Evolutionary conservation across 1,139 yeast species (phyloP).

Genomic region (Protomyces macrosporus): DNA sequence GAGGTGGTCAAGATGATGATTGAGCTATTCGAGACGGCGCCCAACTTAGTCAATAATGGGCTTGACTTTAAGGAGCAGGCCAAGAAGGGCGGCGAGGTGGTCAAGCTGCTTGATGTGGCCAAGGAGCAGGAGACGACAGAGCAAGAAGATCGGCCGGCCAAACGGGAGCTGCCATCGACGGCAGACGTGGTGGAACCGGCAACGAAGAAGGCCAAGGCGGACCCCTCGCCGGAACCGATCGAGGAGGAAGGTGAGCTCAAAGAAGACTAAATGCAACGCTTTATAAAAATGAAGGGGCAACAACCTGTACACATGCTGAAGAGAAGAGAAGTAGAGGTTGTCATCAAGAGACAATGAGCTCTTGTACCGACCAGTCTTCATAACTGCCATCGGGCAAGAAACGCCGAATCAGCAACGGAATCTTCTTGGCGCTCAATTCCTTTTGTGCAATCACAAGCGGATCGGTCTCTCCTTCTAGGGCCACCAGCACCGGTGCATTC

Average conservation of each 20-base stretch:
- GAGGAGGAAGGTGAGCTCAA: background rate
- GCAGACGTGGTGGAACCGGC: background rate
- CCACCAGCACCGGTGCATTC: constrained; percentile 97
- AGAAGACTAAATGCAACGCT: background rate
- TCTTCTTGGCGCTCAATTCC: constrained; percentile 88
- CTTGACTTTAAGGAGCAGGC: constrained; percentile 17
- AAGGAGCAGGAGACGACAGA: background rate
- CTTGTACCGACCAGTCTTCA: constrained; percentile 99
- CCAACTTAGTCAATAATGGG: constrained; percentile 17
- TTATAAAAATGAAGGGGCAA: background rate
- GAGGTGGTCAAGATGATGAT: constrained; percentile 36
- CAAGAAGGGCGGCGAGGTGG: constrained; percentile 15
- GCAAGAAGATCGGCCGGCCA: background rate
- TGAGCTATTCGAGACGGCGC: constrained; percentile 35
- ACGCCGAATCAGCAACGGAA: constrained; percentile 91
- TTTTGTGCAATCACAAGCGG: constrained; percentile 98
- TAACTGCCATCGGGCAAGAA: constrained; percentile 94
- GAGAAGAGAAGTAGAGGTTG: background rate
- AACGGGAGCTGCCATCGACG: background rate
- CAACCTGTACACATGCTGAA: background rate
- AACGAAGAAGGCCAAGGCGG: background rate
- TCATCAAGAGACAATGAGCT: constrained; percentile 79
- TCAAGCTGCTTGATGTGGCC: constrained; percentile 6
- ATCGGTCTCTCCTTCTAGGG: constrained; percentile 97
- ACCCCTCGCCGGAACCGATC: background rate